Percentiles rank a stretch among this genome's conserved stretches.
Conservation (phyloP, 805 yeast genomes). For the Candida xiaguanensis region DNA sequence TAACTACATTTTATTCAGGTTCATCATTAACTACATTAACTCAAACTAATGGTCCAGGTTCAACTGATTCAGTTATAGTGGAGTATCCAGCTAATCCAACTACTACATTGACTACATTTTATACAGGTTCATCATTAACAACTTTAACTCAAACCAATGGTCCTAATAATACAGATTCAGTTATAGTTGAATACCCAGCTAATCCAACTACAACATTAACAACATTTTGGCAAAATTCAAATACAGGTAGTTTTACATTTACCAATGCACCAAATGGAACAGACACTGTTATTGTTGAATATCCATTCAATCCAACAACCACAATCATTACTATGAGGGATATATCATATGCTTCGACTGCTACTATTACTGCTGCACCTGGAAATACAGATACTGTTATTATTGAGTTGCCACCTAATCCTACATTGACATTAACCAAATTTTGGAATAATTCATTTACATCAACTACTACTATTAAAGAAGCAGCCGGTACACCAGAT, state of each 20-base stretch:
- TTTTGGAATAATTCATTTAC: neutral
- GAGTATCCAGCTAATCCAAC: slow-evolving; percentile 4
- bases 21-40: neutral
- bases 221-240: slow-evolving; percentile 5
- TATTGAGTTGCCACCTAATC: slow-evolving; percentile 4
- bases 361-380: slow-evolving; percentile 14
- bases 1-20: neutral
- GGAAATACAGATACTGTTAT: slow-evolving; percentile 18
- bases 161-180: slow-evolving; percentile 1
- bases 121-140: neutral
- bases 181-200: slow-evolving; percentile 11
- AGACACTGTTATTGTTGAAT: slow-evolving; percentile 5
- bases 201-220: slow-evolving; percentile 10
- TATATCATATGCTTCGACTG: slow-evolving; percentile 8
- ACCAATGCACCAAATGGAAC: slow-evolving; percentile 1
- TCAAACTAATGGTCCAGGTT: neutral
- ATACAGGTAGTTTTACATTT: slow-evolving; percentile 8
- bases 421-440: slow-evolving; percentile 4
- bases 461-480: slow-evolving; percentile 9
- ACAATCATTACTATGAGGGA: neutral
- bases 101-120: neutral
- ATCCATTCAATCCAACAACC: slow-evolving; percentile 2
- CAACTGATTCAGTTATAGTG: slow-evolving; percentile 2
- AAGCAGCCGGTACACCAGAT: slow-evolving; percentile 1
- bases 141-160: slow-evolving; percentile 10